Conservation (phyloP, 2,329 filamentous ascomycete genomes). For the Aspergillus udagawae region DNA sequence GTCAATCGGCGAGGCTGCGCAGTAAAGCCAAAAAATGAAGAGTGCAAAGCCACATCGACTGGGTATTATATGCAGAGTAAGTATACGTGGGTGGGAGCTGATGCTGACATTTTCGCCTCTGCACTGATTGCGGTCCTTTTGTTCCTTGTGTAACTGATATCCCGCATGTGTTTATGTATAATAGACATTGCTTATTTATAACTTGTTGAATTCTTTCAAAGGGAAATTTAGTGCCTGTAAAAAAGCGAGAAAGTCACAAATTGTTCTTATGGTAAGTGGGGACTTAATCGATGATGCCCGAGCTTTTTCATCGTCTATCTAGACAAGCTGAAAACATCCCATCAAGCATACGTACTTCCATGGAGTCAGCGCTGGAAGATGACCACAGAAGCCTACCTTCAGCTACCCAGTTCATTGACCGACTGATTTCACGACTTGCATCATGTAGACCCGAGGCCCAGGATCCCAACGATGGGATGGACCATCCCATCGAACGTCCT, state of each 20-base stretch:
- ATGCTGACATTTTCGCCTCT: background rate
- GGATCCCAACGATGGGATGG: constrained; percentile 1
- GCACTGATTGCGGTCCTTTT: background rate
- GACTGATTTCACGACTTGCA: constrained; percentile 19
- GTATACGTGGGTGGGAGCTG: background rate
- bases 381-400: constrained; percentile 1
- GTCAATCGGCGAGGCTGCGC: background rate
- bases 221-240: background rate
- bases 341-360: background rate
- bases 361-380: background rate
- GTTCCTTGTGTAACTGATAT: background rate
- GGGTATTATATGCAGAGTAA: background rate
- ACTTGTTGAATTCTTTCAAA: background rate
- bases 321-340: background rate
- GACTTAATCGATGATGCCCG: background rate
- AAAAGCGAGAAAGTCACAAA: background rate
- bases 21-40: background rate
- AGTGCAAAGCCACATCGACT: background rate
- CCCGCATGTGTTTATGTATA: background rate
- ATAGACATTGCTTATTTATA: background rate
- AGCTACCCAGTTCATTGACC: constrained; percentile 19
- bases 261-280: background rate
- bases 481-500: constrained; percentile 2
- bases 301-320: background rate
- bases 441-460: background rate